Base-by-base conservation (phyloP, 306 rosid species). In the Prunus mongolica region DNA sequence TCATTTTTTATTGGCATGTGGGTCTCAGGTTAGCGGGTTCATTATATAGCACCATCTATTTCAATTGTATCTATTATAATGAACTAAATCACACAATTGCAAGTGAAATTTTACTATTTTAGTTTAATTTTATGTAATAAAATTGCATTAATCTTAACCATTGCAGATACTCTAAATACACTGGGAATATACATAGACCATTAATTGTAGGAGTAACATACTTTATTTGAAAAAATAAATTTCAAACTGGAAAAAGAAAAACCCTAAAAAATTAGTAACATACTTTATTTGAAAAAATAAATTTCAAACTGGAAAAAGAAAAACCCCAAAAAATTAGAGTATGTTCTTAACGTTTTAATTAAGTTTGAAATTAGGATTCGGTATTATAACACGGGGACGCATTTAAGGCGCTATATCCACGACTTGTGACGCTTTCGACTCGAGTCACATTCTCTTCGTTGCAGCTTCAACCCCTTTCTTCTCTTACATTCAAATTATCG, bases 401-500 rank as follows among this genome's bases (percentile, higher is more conserved):
- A 8, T 2, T 20, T 46, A 44, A 67, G 54, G 49, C 75, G 64
- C 65, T 20, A 3, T 34, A 55, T 20, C 63, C 62, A 10, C 4
- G 56, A 3, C 30, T 13, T 55, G n/a, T 10, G 67, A 47, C 18
- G 12, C 30, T 13, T 55, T 32, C 15, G 67, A 47, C 18, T 12
- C n/a, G 46, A 45, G 78, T 63, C 78, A 30, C 77, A 18, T 45
- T 72, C 58, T 60, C 38, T 20, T 58, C 34, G 4, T 32, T 50
- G 56, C 1, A 1, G 16, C 52, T 34, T 65, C 64, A 20, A 32
- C 71, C 14, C 8, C 16, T 15, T 24, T n/a, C n/a, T 4, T 28
- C 49, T 62, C 27, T 11, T 45, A 15, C 50, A 45, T 12, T 60
- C 74, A 47, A 58, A 68, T 32, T n/a, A 10, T 30, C 73, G 14